Conservation (phyloP, 176 grass and related monocot genomes). For the Thinopyrum elongatum region DNA sequence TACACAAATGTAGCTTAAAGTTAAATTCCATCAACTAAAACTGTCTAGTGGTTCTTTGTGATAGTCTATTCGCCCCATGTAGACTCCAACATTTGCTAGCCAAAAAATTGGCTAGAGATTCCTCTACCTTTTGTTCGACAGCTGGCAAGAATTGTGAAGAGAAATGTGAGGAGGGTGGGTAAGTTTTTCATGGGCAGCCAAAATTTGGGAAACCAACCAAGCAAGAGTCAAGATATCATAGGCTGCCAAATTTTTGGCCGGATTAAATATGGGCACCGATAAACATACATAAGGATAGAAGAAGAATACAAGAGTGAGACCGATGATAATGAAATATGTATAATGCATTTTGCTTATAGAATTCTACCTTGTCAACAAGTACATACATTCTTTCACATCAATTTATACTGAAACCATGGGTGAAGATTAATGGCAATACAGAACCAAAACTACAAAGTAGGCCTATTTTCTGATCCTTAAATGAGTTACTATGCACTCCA, state of each 20-base stretch:
- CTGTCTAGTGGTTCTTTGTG: too few relatives aligned
- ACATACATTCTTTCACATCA: too few relatives aligned
- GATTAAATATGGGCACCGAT: neutral
- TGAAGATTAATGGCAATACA: neutral
- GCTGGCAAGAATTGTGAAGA: neutral
- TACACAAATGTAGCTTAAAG: too few relatives aligned
- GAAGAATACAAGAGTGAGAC: neutral
- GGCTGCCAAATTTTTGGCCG: neutral
- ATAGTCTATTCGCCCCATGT: too few relatives aligned
- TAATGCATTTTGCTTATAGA: neutral
- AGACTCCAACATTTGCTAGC: neutral
- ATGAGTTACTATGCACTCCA: constrained; percentile 1
- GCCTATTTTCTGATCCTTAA: neutral
- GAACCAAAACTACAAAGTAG: neutral
- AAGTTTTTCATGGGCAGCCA: neutral
- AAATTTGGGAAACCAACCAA: neutral
- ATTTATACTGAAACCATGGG: neutral
- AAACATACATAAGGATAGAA: neutral
- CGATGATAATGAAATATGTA: neutral
- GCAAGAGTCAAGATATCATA: neutral
- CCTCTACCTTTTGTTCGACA: neutral
- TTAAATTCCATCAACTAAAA: too few relatives aligned
- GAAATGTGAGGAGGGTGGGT: too few relatives aligned
- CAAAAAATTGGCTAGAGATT: neutral
- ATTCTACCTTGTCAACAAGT: neutral